A percentile compares a stretch with the other conserved stretches of the same genome.
phyloP scores from a whole-genome alignment of 2,329 filamentous ascomycete genomes.

The Raffaelea ambrosiae region DNA sequence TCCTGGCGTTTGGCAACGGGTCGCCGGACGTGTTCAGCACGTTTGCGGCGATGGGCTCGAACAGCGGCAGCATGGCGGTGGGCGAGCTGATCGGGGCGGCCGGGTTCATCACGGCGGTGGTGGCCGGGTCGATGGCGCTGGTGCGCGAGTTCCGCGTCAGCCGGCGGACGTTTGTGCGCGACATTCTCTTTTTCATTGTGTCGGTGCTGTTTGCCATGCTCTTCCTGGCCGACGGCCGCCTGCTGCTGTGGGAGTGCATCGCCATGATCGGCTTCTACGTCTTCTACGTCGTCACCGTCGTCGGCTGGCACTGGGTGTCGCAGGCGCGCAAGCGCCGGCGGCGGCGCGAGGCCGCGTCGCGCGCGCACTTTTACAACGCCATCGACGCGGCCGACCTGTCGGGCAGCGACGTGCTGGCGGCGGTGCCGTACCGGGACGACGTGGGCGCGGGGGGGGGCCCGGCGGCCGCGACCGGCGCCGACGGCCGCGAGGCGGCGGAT shows the following conservation, averaged over 20 bases:
- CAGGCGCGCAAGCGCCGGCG: conserved; percentile 51
- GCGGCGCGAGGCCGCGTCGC: conserved; percentile 60
- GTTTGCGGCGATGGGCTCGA: conserved; percentile 94
- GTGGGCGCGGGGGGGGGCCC: neutral
- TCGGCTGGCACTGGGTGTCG: conserved; percentile 85
- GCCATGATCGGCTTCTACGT: conserved; percentile 86
- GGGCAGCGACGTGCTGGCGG: conserved; percentile 45
- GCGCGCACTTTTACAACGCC: conserved; percentile 63
- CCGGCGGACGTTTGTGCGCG: conserved; percentile 79
- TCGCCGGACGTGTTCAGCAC: conserved; percentile 98
- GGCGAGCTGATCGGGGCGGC: conserved; percentile 93
- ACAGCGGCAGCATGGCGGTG: conserved; percentile 93
- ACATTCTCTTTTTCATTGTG: conserved; percentile 85
- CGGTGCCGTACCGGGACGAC: conserved; percentile 58
- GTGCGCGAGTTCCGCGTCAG: conserved; percentile 93
- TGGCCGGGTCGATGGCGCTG: conserved; percentile 93
- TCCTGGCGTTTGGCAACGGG: conserved; percentile 93
- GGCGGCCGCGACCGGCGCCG: neutral
- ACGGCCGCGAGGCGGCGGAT: no score
- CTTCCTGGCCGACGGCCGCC: conserved; percentile 74
- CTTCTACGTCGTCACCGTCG: conserved; percentile 82
- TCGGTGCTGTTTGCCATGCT: conserved; percentile 80
- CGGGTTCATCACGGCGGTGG: conserved; percentile 91
- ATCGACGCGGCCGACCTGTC: neutral
- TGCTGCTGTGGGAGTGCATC: conserved; percentile 83